Percentiles rank a stretch among this genome's conserved stretches.
Conservation (phyloP, 495 filamentous ascomycete species). For the Cetradonia linearis region DNA sequence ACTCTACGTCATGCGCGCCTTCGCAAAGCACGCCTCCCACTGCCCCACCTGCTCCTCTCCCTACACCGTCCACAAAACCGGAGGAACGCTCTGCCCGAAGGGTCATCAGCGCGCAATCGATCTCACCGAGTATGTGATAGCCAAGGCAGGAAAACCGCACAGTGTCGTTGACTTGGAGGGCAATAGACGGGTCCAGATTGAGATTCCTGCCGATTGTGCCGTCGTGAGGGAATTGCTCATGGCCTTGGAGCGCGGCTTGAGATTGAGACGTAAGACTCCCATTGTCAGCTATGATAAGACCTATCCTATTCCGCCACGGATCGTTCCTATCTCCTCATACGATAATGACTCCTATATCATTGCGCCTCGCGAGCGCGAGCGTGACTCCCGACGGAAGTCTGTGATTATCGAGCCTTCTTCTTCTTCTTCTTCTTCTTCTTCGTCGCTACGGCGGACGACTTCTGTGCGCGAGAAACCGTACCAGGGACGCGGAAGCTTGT, state of each 20-base stretch:
- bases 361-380: background rate
- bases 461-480: constrained; percentile 11
- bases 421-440: background rate
- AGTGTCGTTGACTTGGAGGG: constrained; percentile 41
- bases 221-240: constrained; percentile 37
- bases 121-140: constrained; percentile 42
- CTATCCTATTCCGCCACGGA: constrained; percentile 32
- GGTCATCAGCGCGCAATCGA: constrained; percentile 38
- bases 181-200: constrained; percentile 35
- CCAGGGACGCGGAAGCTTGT: constrained; percentile 19
- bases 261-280: constrained; percentile 29
- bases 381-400: constrained; percentile 15
- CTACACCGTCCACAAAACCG: constrained; percentile 30
- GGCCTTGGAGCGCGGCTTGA: constrained; percentile 40
- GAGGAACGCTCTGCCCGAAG: constrained; percentile 38
- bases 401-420: constrained; percentile 8
- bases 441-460: background rate
- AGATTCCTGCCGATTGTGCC: constrained; percentile 36
- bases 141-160: constrained; percentile 37
- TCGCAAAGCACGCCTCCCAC: constrained; percentile 34
- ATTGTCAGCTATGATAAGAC: constrained; percentile 37
- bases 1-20: constrained; percentile 32
- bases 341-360: background rate
- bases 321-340: background rate
- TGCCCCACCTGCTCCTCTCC: constrained; percentile 37